Conservation (phyloP, 208 protist species). For the Leishmania turanica region DNA sequence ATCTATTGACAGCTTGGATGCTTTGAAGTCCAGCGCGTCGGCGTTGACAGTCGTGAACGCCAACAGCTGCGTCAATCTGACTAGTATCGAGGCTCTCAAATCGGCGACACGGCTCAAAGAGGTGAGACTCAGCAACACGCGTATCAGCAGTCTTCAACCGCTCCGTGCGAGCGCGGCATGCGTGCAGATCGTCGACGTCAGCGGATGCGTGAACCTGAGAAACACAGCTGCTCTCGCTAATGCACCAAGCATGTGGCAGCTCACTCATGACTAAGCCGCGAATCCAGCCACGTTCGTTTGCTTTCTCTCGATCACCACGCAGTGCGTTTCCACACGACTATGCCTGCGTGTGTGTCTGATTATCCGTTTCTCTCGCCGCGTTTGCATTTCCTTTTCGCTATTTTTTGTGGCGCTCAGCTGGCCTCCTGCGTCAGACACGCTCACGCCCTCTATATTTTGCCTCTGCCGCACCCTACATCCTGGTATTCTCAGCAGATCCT, state of each 20-base stretch:
- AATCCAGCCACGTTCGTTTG: not conserved
- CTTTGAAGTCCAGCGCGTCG: not conserved
- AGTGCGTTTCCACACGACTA: not conserved
- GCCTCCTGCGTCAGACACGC: not conserved
- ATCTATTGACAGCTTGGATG: not conserved
- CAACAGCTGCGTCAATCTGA: conserved; percentile 10
- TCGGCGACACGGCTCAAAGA: not conserved
- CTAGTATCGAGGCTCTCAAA: conserved; percentile 2
- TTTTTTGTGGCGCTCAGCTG: not conserved
- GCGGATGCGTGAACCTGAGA: conserved; percentile 9
- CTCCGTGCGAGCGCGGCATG: not conserved
- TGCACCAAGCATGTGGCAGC: not conserved
- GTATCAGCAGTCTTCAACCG: not conserved
- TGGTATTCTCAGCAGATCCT: not conserved
- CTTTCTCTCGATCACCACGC: not conserved
- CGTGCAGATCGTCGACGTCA: conserved; percentile 1
- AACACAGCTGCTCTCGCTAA: not conserved
- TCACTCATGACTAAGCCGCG: not conserved
- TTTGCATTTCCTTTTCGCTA: not conserved
- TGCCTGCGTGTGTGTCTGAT: not conserved
- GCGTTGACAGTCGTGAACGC: not conserved
- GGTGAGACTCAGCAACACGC: conserved; percentile 9
- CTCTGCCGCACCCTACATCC: not conserved
- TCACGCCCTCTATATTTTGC: not conserved
- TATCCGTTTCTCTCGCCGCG: not conserved